Evolutionary conservation across 2,329 filamentous ascomycete genomes (phyloP).

Genomic region (Verticillium isaacii): DNA sequence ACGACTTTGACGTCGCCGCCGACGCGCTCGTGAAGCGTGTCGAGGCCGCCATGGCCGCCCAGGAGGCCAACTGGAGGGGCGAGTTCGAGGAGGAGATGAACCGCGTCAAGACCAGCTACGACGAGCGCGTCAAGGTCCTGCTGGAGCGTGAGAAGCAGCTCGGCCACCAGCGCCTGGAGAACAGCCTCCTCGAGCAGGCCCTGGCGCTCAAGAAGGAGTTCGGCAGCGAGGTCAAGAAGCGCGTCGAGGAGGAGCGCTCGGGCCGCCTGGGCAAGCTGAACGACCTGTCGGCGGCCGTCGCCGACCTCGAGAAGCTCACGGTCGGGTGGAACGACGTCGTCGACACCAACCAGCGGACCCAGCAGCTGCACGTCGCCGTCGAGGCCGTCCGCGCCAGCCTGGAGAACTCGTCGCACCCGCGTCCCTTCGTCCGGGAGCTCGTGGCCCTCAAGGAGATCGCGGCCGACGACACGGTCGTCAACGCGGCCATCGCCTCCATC

Average conservation of each 20-base stretch:
- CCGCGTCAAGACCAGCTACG: constrained; percentile 71
- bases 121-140: constrained; percentile 73
- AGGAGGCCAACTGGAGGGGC: constrained; percentile 77
- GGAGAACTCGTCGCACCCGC: constrained; percentile 66
- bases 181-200: constrained; percentile 85
- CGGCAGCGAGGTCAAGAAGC: constrained; percentile 67
- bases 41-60: constrained; percentile 73
- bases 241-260: constrained; percentile 84
- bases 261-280: constrained; percentile 82
- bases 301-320: constrained; percentile 82
- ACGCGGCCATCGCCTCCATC: constrained; percentile 93
- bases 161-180: constrained; percentile 76
- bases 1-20: constrained; percentile 82
- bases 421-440: constrained; percentile 87
- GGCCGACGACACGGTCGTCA: constrained; percentile 76
- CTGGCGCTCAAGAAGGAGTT: constrained; percentile 85
- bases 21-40: constrained; percentile 85
- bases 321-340: constrained; percentile 87
- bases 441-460: constrained; percentile 93
- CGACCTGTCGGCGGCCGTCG: constrained; percentile 72
- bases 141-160: constrained; percentile 75
- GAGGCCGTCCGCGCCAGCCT: constrained; percentile 86
- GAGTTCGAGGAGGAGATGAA: constrained; percentile 87
- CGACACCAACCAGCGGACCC: constrained; percentile 84
- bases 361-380: constrained; percentile 93